Evolutionary conservation across 768 basidiomycete genomes (phyloP), one percentile per base, ranked within the genome.

Genomic region (Tricholoma hemisulphureum): DNA sequence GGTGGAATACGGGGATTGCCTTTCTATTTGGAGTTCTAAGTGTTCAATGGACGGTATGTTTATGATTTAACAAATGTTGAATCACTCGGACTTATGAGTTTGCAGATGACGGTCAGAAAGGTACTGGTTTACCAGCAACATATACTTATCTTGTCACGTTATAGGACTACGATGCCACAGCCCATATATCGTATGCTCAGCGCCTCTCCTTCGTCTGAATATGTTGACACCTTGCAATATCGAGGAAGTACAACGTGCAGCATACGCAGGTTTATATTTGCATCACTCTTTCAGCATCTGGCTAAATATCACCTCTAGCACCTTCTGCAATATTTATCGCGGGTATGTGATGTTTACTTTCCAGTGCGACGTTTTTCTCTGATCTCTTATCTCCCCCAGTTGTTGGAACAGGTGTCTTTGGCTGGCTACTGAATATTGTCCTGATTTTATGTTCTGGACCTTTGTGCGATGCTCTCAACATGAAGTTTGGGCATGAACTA

Each of bases 381-480:
- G 14, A 20, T 59, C 13, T 60, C 52, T 23, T 23, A 32, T 35
- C 39, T 11, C n/a, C n/a, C n/a, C n/a, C 56, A 84, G 89, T 91
- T 26, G 75, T 91, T 56, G 88, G 89, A 5, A 90, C 88, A 4
- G 88, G 88, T 55, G 72, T 88, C 45, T 79, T 92, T 60, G 91
- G 92, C 31, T 94, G 92, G 92, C 65, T 95, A 8, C 79, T 94
- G 59, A 96, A 95, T 71, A 89, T 96, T 61, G 87, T 93, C 4
- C 71, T 93, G 28, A 80, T 95, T 16, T 77, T 95, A 7, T 94
- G 91, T 71, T 90, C 89, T 18, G 91, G 91, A 6, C 83, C 85
- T 55, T 74, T 90, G 86, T 87, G 59, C 64, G 85, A 14, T 16
- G 20, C 3, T 23, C 26, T 34, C 39, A 28, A 2, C 45, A 31